phyloP scores from a whole-genome alignment of 2,329 filamentous ascomycete species.

The Chaetoscypha palmicola region DNA sequence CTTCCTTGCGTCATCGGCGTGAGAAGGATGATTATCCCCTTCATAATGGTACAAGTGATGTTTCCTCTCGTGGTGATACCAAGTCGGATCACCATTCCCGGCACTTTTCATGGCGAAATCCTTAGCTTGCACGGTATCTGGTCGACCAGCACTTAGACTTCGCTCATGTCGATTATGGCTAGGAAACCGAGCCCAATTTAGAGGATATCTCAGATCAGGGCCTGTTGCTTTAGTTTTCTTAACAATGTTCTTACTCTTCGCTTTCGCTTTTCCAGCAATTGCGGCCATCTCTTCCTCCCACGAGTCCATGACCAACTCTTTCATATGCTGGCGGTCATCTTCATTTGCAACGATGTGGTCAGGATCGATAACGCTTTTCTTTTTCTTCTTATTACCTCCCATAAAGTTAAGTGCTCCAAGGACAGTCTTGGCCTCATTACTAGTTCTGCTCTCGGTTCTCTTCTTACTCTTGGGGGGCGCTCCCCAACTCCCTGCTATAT shows the following conservation, averaged over 20 bases:
- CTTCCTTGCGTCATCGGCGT: conserved; percentile 10
- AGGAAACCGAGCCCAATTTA: conserved; percentile 25
- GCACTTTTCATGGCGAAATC: conserved; percentile 22
- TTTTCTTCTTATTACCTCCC: conserved; percentile 11
- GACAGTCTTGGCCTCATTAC: conserved; percentile 5
- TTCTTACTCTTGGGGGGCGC: conserved; percentile 3
- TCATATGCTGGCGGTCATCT: conserved; percentile 16
- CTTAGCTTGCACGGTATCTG: conserved; percentile 15
- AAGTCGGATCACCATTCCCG: conserved; percentile 17
- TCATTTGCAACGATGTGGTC: conserved; percentile 12
- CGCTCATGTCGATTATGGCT: conserved; percentile 25
- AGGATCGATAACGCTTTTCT: conserved; percentile 8
- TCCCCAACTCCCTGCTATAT: conserved; percentile 1
- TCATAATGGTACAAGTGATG: conserved; percentile 17
- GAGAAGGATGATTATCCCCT: conserved; percentile 15
- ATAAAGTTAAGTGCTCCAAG: conserved; percentile 2
- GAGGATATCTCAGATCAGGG: conserved; percentile 22
- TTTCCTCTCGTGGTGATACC: conserved; percentile 14
- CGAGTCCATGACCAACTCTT: conserved; percentile 21
- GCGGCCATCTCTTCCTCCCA: conserved; percentile 24
- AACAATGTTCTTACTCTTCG: conserved; percentile 20
- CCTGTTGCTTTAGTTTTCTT: conserved; percentile 15
- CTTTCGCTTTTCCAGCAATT: conserved; percentile 19
- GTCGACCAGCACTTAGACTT: conserved; percentile 14
- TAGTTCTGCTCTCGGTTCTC: not conserved